phyloP scores from a whole-genome alignment of 805 yeast genomes.

The Yarrowia phangngaensis region DNA sequence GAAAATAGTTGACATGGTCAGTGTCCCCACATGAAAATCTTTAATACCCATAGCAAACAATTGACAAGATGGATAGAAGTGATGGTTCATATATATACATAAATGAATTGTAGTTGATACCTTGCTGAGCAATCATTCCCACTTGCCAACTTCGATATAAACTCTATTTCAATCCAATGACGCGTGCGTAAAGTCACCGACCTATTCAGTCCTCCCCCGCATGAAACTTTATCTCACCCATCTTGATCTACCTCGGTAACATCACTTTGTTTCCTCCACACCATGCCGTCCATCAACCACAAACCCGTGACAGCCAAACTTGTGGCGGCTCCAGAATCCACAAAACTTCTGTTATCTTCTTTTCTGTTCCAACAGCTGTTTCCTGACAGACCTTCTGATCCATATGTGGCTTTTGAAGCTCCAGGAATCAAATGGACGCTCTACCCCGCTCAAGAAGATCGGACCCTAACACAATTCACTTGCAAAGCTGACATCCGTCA shows the following conservation, averaged over 20 bases:
- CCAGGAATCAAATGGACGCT: conserved; percentile 24
- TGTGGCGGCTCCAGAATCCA: conserved; percentile 11
- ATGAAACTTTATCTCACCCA: too few species aligned
- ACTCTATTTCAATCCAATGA: too few species aligned
- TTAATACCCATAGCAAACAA: too few species aligned
- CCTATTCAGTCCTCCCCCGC: too few species aligned
- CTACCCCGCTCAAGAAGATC: conserved; percentile 9
- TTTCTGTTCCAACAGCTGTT: conserved; percentile 8
- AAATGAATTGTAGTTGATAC: too few species aligned
- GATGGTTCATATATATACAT: too few species aligned
- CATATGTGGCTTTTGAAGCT: conserved; percentile 17
- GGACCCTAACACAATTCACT: neutral
- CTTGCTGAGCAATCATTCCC: too few species aligned
- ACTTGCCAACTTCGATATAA: too few species aligned
- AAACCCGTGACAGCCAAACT: conserved; percentile 23
- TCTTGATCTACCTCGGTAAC: conserved; percentile 25
- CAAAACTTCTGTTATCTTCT: conserved; percentile 8
- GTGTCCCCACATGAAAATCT: too few species aligned
- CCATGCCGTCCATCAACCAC: conserved; percentile 22
- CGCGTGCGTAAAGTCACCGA: too few species aligned
- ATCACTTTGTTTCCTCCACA: neutral
- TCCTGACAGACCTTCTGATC: conserved; percentile 2
- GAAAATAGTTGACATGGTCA: too few species aligned
- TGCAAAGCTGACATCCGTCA: conserved; percentile 19
- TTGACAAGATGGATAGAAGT: too few species aligned